phyloP scores from a whole-genome alignment of 768 basidiomycete species.

The Porpolomopsis calyptriformis region DNA sequence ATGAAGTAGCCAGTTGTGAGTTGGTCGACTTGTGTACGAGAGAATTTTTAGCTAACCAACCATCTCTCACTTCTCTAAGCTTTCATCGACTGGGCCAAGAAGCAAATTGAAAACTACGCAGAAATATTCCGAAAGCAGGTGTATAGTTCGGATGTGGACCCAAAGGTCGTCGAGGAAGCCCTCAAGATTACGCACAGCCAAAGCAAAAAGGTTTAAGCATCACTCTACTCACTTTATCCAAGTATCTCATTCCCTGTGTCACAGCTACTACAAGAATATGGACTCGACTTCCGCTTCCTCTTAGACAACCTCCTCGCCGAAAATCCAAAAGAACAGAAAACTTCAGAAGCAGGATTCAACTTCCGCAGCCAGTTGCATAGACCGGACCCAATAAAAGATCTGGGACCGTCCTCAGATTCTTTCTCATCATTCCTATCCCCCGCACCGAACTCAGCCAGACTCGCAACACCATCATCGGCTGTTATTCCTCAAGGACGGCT shows the following conservation, averaged over 20 bases:
- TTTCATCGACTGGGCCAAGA: slow-evolving; percentile 90
- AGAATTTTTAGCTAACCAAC: slow-evolving; percentile 5
- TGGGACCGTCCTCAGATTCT: slow-evolving; percentile 8
- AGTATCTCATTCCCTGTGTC: neutral
- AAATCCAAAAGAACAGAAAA: slow-evolving; percentile 30
- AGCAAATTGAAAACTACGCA: slow-evolving; percentile 72
- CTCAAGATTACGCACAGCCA: slow-evolving; percentile 67
- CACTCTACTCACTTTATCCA: neutral
- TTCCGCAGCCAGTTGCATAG: slow-evolving; percentile 19
- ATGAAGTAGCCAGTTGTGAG: slow-evolving; percentile 86
- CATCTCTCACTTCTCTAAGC: slow-evolving; percentile 36
- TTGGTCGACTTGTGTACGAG: slow-evolving; percentile 8
- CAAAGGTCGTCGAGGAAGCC: slow-evolving; percentile 65
- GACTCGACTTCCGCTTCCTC: slow-evolving; percentile 89
- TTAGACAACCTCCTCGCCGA: slow-evolving; percentile 61
- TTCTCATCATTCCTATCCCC: slow-evolving; percentile 6
- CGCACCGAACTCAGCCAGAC: slow-evolving; percentile 10
- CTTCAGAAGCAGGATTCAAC: slow-evolving; percentile 21
- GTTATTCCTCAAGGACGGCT: slow-evolving; percentile 2
- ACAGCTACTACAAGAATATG: slow-evolving; percentile 83
- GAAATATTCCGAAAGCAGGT: slow-evolving; percentile 87
- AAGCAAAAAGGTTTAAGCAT: slow-evolving; percentile 60
- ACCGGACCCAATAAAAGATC: slow-evolving; percentile 10
- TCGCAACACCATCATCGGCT: slow-evolving; percentile 10
- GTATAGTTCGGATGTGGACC: slow-evolving; percentile 70